These are phyloP conservation scores for Puccinia coronata DNA, from an alignment of 1,284 basidiomycete species.

Conservation along the genomic window DNA sequence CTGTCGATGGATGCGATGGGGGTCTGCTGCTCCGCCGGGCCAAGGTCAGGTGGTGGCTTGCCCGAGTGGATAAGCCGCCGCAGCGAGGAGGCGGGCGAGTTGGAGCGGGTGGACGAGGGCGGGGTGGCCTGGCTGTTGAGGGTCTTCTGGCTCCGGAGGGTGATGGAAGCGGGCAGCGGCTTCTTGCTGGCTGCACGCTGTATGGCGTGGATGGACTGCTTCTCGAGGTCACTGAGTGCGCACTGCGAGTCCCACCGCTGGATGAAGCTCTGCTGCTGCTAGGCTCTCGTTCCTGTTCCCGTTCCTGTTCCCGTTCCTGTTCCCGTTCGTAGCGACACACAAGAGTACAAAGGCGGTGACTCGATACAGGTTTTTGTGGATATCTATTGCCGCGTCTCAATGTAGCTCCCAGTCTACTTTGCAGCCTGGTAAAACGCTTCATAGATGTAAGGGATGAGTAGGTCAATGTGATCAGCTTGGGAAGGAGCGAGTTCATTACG, in stretches of 20 bases:
- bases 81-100: background rate
- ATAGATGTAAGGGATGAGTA: constrained; percentile 35
- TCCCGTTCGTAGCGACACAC: no score
- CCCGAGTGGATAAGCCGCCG: background rate
- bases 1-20: constrained; percentile 84
- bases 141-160: background rate
- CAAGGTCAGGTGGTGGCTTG: constrained; percentile 60
- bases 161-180: background rate
- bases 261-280: background rate
- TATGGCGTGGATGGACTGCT: constrained; percentile 28
- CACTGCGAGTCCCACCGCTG: constrained; percentile 32
- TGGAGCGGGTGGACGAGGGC: background rate
- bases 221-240: constrained; percentile 25
- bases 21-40: constrained; percentile 66
- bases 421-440: constrained; percentile 54
- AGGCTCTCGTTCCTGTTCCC: background rate
- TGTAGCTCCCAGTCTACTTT: constrained; percentile 63
- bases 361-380: constrained; percentile 66
- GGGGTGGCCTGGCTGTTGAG: background rate
- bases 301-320: background rate
- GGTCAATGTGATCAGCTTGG: background rate
- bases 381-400: constrained; percentile 73
- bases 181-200: constrained; percentile 13
- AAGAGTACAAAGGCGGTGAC: no score
- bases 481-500: background rate